phyloP scores from a whole-genome alignment of 2,329 filamentous ascomycete genomes.

The Penicillium polonicum region DNA sequence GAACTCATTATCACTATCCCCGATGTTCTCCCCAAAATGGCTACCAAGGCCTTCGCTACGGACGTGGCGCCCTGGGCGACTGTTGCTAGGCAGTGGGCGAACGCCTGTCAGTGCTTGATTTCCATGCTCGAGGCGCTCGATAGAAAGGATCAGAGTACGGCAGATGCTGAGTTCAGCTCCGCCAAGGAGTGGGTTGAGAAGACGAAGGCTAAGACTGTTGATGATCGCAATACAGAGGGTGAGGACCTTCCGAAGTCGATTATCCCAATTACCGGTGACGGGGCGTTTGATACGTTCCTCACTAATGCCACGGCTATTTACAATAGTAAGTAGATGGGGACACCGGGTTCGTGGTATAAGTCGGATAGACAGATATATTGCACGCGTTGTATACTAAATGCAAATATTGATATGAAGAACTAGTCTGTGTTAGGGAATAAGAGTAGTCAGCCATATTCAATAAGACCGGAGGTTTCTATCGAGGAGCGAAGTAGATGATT shows the following conservation, averaged over 20 bases:
- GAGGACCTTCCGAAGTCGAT: background rate
- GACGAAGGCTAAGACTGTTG: slow-evolving; percentile 20
- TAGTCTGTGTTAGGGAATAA: no score
- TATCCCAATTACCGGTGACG: background rate
- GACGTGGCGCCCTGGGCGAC: background rate
- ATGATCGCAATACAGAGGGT: slow-evolving; percentile 11
- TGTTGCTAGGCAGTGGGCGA: background rate
- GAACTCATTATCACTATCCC: background rate
- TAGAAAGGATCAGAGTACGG: background rate
- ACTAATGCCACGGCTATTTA: background rate
- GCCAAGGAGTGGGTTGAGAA: slow-evolving; percentile 19
- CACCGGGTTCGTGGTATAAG: background rate
- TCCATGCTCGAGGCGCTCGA: background rate
- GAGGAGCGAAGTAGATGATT: no score
- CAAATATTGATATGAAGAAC: no score
- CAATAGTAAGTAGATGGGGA: background rate
- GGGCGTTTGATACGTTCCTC: background rate
- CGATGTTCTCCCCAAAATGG: background rate
- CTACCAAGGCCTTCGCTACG: background rate
- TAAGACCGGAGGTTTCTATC: no score
- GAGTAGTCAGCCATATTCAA: no score
- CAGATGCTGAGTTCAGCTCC: slow-evolving; percentile 17
- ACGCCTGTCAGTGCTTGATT: background rate
- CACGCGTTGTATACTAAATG: background rate
- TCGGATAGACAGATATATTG: background rate